Evolutionary conservation across 257 asterid genomes (phyloP), one percentile per base, ranked within the genome.

Genomic region (Solanum tarijense): DNA sequence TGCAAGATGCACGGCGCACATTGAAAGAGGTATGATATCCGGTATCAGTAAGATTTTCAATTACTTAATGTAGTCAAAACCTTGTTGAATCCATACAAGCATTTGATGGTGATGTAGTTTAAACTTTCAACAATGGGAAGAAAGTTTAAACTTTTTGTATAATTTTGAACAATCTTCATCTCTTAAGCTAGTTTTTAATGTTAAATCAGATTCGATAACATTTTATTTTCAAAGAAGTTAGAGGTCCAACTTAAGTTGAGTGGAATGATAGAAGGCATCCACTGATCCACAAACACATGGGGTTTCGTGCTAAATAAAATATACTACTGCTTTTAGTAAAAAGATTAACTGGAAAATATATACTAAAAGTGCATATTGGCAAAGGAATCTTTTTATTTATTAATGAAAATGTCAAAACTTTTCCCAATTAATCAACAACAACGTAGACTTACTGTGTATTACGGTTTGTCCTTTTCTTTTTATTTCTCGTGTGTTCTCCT

Each of bases 1-100:
- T 92, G 85, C 93, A 89, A 87, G 91, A 89, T 60, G 92, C 90
- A 74, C 89, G 90, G 52, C 73, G 82, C 69, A 88, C 82, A 68
- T 86, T 91, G 85, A 88, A 82, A 35, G 52, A 29, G 90, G 93
- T 89, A 76, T 20, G 87, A 13, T 23, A 25, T 48, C 82, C 1
- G 29, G 39, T 36, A 29, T 83, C 84, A 60, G 35, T 43, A 62
- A 60, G 79, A 38, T 84, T 39, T 85, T 85, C 25, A 36, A 36
- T 62, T 16, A 14, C 81, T 85, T 85, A 39, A 23, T 27, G 39
- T 9, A 46, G 69, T 81, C 68, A 16, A 48, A 46, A 81, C 69
- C 69, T 81, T 81, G 85, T 79, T 79, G 39, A 20, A 38, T 36
- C 83, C 83, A 75, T 75, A 10, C 83, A 75, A 75, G 6, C 55